Base-by-base conservation (phyloP, 2,329 filamentous ascomycete genomes). In the Fusarium sp. region DNA sequence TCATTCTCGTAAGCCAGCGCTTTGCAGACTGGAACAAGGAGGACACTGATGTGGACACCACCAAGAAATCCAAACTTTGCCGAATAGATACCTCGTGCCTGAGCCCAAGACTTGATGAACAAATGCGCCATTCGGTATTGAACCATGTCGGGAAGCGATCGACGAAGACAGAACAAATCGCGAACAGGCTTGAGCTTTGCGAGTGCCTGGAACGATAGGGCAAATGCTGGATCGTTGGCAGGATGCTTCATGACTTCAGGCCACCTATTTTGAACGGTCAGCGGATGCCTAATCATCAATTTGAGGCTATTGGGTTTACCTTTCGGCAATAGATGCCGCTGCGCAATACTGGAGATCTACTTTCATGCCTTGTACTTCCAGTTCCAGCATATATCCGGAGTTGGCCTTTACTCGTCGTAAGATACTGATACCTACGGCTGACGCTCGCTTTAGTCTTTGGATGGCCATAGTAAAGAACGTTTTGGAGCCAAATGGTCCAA, bases 271-370 rank as follows among this genome's bases (percentile, higher is more conserved):
- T 10, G 4, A 8, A 46, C 3, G 24, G 17, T 50, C 30, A 57
- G 40, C 19, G n/a, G 17, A 4, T n/a, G 10, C 24, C n/a, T 34
- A 2, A 4, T 4, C 17, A 38, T 56, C 34, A 20, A 53, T 14
- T 7, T 2, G 28, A 40, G n/a, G 17, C 28, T 20, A 5, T 9
- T 28, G 11, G n/a, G 43, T 67, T 65, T 67, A 80, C 78, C 79
- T 82, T 73, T 88, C 82, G 4, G 86, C 81, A 42, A 91, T 78
- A 28, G 79, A 78, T 4, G 82, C 78, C 3, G 89, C 86, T 7
- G 87, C 83, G 65, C 88, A 91, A 73, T 92, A 92, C 62, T 91
- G 89, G 47, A 92, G 77, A 72, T 91, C 87, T 69, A 90, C 81
- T 62, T 82, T 87, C 68, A 91, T 78, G 11, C 82, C 84, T 6